Conservation (phyloP, 1,139 yeast genomes). For the Saccharomycopsis hybrid region DNA sequence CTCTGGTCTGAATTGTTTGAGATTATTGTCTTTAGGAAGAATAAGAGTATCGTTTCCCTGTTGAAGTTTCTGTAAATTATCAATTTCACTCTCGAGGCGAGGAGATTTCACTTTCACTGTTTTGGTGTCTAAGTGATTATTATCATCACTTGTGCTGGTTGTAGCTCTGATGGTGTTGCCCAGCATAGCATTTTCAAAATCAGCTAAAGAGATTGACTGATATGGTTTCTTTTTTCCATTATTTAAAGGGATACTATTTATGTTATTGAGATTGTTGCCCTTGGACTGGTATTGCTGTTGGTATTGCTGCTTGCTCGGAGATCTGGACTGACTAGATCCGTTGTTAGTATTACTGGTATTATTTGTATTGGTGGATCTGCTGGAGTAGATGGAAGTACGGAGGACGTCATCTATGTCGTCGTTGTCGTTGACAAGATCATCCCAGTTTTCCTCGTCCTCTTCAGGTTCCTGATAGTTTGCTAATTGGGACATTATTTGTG, state of each 20-base stretch:
- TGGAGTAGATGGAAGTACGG: slow-evolving; percentile 15
- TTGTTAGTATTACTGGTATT: neutral
- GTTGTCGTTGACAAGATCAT: slow-evolving; percentile 17
- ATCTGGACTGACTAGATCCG: neutral
- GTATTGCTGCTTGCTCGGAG: neutral
- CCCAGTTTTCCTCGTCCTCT: slow-evolving; percentile 19
- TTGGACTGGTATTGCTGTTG: neutral
- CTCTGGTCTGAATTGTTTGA: too few species aligned
- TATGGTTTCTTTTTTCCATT: slow-evolving; percentile 12
- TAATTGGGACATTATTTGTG: too few species aligned
- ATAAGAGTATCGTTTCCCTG: too few species aligned
- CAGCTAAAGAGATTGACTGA: slow-evolving; percentile 14
- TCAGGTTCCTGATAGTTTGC: slow-evolving; percentile 15
- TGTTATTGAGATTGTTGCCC: neutral
- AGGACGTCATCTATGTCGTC: slow-evolving; percentile 15
- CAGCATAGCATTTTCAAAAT: slow-evolving; percentile 15
- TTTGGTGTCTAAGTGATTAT: too few species aligned
- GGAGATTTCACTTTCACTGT: too few species aligned
- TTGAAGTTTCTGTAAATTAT: too few species aligned
- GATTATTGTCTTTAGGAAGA: too few species aligned
- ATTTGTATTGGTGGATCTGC: slow-evolving; percentile 3
- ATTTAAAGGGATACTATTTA: neutral
- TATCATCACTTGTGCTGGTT: too few species aligned
- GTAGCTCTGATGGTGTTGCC: too few species aligned
- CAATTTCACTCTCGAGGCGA: too few species aligned